Evolutionary conservation across 352 stramenopile genomes (phyloP).

Genomic region (Pythium periplocum): DNA sequence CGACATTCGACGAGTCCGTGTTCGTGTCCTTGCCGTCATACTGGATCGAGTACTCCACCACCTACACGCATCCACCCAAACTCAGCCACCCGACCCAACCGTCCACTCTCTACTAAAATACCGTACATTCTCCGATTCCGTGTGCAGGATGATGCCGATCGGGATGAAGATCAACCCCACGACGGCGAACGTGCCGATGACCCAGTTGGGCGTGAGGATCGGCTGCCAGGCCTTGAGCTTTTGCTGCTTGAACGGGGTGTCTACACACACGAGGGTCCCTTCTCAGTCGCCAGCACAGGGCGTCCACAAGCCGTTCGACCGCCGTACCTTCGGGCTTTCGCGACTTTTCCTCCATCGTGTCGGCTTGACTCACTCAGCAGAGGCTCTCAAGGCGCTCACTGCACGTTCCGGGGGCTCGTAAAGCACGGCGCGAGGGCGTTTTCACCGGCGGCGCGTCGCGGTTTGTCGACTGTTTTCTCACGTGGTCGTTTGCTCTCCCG

Average conservation of each 20-base stretch:
- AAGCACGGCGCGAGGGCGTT: too few relatives aligned
- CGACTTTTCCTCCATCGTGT: conserved; percentile 79
- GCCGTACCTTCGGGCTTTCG: conserved; percentile 73
- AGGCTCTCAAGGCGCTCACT: too few relatives aligned
- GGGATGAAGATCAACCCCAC: conserved; percentile 95
- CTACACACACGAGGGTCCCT: conserved; percentile 20
- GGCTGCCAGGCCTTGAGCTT: conserved; percentile 94
- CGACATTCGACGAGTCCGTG: conserved; percentile 45
- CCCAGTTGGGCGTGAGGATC: conserved; percentile 94
- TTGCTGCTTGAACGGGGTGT: conserved; percentile 88
- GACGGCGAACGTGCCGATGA: conserved; percentile 93
- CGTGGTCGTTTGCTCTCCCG: too few relatives aligned
- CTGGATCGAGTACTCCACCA: conserved; percentile 88
- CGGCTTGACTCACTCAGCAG: not conserved
- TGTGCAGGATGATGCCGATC: conserved; percentile 88
- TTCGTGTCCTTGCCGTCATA: conserved; percentile 75
- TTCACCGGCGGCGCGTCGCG: too few relatives aligned
- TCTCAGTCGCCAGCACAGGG: not conserved
- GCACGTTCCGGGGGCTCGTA: too few relatives aligned
- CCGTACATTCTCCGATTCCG: conserved; percentile 78
- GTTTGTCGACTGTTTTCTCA: too few relatives aligned
- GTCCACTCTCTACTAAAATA: not conserved
- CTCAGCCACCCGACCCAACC: not conserved
- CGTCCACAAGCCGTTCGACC: not conserved
- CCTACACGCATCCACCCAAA: conserved; percentile 20